Evolutionary conservation across 2,329 filamentous ascomycete genomes (phyloP), one percentile per base, ranked within the genome.

Genomic region (Aspergillus alliaceus): DNA sequence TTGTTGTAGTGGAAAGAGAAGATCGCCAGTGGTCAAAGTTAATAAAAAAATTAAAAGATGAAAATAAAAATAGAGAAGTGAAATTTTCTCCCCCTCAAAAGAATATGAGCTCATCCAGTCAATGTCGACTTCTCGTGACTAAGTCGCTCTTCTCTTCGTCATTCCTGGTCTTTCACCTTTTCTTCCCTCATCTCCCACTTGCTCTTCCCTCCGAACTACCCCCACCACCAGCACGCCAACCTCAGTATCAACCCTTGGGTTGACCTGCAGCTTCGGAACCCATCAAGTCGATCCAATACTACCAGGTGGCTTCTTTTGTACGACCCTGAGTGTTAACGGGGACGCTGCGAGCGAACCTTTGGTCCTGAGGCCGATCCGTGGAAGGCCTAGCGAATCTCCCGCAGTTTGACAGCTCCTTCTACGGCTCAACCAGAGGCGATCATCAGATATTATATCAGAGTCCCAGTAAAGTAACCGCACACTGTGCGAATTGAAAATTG

Each of bases 381-480:
- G 69, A 66, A 69, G 56, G 35, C 58, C 56, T 62, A 67, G 67
- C 57, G 56, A 66, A 69, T 71, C 69, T 71, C 68, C 69, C 69
- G 69, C 67, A 64, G 54, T 68, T 68, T 68, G 67, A 70, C 66
- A 66, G 67, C 69, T 66, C 27, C 57, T 59, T 58, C 58, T 58
- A 53, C 66, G 66, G 67, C 67, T 70, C 66, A 60, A 58, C 64
- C 66, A 63, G 47, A 57, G 39, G 37, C 56, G 59, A 63, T 62
- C 57, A 29, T 56, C 53, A 54, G 51, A 51, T 46, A 40, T 24
- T 31, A 35, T 42, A 14, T 31, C 14, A 29, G 20, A 24, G 54
- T 34, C 50, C 59, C 34, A 27, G 54, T 50, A 20, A 22, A 47
- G 46, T 20, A 40, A 18, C 51, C 50, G 54, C 52, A 35, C 57